Base-by-base conservation (phyloP, 805 yeast species). In the Kregervanrija delftensis region DNA sequence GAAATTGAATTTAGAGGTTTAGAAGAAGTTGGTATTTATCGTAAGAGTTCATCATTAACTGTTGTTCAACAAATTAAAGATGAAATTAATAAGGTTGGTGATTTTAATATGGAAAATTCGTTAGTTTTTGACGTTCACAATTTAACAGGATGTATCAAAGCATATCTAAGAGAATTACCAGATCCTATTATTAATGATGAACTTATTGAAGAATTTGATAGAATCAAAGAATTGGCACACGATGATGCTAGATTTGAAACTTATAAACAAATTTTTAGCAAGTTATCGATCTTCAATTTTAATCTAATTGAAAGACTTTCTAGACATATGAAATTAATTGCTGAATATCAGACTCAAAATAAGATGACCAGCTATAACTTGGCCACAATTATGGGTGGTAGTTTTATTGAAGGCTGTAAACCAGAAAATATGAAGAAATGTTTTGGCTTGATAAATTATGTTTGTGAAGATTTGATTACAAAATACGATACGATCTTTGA, bases 361-460 rank as follows among this genome's bases (percentile, higher is more conserved):
- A 81, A 81, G 60, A 91, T 91, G 98, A 86, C 83, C 45, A 78
- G 95, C 3, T 81, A 88, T 1, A 91, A 91, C 59, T 66, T 91
- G 56, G 95, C 96, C 4, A 91, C 95, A 44, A 96, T 91, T 6
- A 83, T 91, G 50, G 82, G 81, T 1, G 82, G 82, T 1, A 75
- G 79, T 3, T 68, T 77, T 44, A 75, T 79, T 5, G 82, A 77
- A 50, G 79, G 80, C 11, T 68, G 77, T 49, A 65, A 59, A 36
- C 71, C 78, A 39, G 76, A 73, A 14, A 60, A 69, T 11, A 59
- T 73, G 51, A 66, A 70, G 15, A 68, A 65, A 44, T 71, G 67
- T 48, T 77, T 77, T 58, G 82, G 83, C 5, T 64, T 75, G 45
- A 75, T 77, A 74, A 77, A 75, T 49, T 68, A 68, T 30, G 62